These are phyloP conservation scores for Verticillium zaregamsianum DNA, from an alignment of 2,329 filamentous ascomycete genomes.

Conservation along the genomic window DNA sequence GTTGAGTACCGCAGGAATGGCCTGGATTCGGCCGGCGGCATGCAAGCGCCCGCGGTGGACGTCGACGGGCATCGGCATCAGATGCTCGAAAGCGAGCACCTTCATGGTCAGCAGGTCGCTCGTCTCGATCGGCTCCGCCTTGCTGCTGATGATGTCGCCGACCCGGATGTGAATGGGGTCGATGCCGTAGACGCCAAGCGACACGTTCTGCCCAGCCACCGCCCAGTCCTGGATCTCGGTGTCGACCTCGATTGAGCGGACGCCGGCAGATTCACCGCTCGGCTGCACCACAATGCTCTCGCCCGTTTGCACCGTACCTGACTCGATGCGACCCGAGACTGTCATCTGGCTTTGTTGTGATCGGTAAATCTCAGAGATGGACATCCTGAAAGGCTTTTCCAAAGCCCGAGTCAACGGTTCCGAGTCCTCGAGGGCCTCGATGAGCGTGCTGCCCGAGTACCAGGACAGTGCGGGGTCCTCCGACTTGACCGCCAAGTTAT, in stretches of 20 bases:
- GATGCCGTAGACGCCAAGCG: conserved; percentile 79
- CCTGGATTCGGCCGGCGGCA: conserved; percentile 67
- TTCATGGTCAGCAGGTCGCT: conserved; percentile 75
- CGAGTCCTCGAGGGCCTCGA: conserved; percentile 81
- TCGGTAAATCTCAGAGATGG: conserved; percentile 82
- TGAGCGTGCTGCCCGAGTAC: conserved; percentile 76
- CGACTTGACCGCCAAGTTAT: conserved; percentile 69
- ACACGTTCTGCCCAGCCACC: conserved; percentile 85
- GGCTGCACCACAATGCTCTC: conserved; percentile 78
- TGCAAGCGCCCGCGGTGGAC: conserved; percentile 84
- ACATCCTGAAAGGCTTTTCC: conserved; percentile 77
- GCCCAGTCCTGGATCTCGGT: conserved; percentile 76
- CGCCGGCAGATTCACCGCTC: conserved; percentile 71
- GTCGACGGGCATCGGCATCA: conserved; percentile 86
- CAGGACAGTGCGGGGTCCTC: conserved; percentile 59
- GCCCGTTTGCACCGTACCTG: conserved; percentile 79
- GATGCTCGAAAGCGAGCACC: conserved; percentile 81
- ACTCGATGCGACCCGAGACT: conserved; percentile 79
- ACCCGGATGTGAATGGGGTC: conserved; percentile 77
- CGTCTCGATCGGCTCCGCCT: conserved; percentile 62
- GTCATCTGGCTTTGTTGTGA: conserved; percentile 78
- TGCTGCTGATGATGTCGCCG: conserved; percentile 82
- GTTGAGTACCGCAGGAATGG: conserved; percentile 70
- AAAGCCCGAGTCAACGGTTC: conserved; percentile 69
- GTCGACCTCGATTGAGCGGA: conserved; percentile 80